phyloP scores from a whole-genome alignment of 1,284 basidiomycete species.

The Heterobasidion occidentale region DNA sequence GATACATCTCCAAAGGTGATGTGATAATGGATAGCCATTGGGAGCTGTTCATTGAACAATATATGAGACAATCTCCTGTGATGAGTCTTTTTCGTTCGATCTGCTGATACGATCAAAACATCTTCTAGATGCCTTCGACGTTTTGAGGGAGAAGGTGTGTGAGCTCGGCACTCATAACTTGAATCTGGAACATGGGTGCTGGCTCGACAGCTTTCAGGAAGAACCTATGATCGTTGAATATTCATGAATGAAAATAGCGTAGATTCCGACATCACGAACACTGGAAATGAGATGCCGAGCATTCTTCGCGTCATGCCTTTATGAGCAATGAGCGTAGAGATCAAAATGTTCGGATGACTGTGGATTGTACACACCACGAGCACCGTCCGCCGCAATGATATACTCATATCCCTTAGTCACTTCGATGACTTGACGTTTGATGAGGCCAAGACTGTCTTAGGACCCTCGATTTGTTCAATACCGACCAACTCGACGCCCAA shows the following conservation, averaged over 20 bases:
- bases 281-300: conserved; percentile 12
- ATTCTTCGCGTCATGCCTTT: conserved; percentile 7
- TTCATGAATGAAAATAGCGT: not conserved
- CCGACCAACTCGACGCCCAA: conserved; percentile 8
- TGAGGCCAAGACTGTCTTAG: conserved; percentile 8
- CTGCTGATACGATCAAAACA: conserved; percentile 8
- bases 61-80: no score
- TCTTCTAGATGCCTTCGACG: conserved; percentile 4
- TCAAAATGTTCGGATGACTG: not conserved
- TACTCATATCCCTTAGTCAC: conserved; percentile 2
- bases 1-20: no score
- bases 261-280: conserved; percentile 5
- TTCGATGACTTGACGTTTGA: no score
- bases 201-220: conserved; percentile 8
- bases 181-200: conserved; percentile 8
- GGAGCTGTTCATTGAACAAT: no score
- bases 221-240: not conserved
- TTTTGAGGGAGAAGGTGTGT: conserved; percentile 2
- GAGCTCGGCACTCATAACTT: conserved; percentile 8
- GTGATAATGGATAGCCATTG: no score
- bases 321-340: not conserved
- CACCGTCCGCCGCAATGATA: conserved; percentile 15
- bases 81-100: not conserved
- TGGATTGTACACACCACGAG: conserved; percentile 5
- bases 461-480: conserved; percentile 6